Percentiles rank a stretch among this genome's conserved stretches.
These are phyloP conservation scores for Trichophaea hybrida DNA, from an alignment of 2,329 filamentous ascomycete species.

Conservation along the genomic window DNA sequence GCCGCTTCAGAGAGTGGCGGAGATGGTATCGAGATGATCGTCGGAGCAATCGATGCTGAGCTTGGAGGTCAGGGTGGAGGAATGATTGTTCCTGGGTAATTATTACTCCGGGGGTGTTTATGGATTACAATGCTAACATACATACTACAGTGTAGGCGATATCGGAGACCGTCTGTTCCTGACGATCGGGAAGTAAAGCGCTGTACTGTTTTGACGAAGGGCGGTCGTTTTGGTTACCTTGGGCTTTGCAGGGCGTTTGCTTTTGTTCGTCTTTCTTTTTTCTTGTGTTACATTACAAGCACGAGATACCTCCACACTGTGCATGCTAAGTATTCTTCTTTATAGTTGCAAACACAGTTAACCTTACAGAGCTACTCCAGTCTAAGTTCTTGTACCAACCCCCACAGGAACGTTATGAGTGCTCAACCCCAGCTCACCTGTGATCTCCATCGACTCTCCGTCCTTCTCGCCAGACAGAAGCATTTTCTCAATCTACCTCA, in stretches of 20 bases:
- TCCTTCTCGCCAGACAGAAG: conserved; percentile 29
- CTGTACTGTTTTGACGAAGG: background rate
- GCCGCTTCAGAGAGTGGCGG: conserved; percentile 61
- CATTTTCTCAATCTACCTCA: conserved; percentile 29
- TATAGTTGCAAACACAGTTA: no score
- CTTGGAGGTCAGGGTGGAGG: conserved; percentile 51
- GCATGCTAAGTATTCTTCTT: no score
- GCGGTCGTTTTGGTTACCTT: background rate
- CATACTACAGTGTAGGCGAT: conserved; percentile 67
- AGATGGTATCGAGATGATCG: conserved; percentile 63
- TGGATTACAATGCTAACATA: conserved; percentile 30
- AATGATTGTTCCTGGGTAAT: conserved; percentile 42
- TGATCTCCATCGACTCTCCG: conserved; percentile 19
- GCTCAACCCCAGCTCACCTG: conserved; percentile 1
- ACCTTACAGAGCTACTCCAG: no score
- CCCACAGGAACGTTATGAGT: background rate
- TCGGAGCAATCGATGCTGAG: conserved; percentile 62
- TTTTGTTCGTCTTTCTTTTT: no score
- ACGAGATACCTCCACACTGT: no score
- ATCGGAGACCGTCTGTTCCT: conserved; percentile 81
- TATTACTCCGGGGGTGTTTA: background rate
- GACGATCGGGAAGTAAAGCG: conserved; percentile 61
- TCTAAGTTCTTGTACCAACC: background rate
- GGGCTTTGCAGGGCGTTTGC: no score
- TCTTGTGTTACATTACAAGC: no score